phyloP scores from a whole-genome alignment of 768 basidiomycete genomes.

The Suillus weaverae region DNA sequence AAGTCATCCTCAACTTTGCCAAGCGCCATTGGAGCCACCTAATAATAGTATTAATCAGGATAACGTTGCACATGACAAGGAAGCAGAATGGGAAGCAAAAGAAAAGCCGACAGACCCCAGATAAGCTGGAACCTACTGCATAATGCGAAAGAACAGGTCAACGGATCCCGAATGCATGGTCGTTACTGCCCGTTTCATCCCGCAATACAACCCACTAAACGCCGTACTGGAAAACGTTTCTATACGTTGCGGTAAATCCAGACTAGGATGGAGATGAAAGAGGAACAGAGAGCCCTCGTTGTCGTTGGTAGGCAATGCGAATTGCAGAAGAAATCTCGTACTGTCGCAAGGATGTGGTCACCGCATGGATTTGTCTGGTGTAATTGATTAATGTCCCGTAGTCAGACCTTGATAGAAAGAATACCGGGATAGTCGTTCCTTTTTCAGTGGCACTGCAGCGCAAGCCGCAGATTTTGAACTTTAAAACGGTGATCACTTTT shows the following conservation, averaged over 20 bases:
- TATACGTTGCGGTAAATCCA: neutral
- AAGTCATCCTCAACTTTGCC: neutral
- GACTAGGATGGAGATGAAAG: neutral
- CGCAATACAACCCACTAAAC: neutral
- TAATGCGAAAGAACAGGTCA: neutral
- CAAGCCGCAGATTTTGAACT: neutral
- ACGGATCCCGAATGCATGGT: neutral
- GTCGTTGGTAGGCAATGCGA: neutral
- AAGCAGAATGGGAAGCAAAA: neutral
- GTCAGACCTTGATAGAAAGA: neutral
- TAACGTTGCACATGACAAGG: neutral
- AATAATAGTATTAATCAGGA: neutral
- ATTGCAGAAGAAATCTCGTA: neutral
- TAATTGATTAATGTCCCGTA: neutral
- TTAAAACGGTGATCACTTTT: neutral
- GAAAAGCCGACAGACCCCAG: neutral
- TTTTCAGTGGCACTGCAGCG: neutral
- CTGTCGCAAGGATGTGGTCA: neutral
- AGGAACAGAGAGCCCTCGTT: neutral
- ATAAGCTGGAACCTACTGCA: neutral
- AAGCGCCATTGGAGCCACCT: neutral
- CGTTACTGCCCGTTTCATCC: neutral
- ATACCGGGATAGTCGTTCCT: neutral
- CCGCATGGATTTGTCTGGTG: neutral
- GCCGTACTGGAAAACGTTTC: neutral